Base-by-base conservation (phyloP, 1,284 basidiomycete species). In the Sporisorium iseilematis-ciliati region DNA sequence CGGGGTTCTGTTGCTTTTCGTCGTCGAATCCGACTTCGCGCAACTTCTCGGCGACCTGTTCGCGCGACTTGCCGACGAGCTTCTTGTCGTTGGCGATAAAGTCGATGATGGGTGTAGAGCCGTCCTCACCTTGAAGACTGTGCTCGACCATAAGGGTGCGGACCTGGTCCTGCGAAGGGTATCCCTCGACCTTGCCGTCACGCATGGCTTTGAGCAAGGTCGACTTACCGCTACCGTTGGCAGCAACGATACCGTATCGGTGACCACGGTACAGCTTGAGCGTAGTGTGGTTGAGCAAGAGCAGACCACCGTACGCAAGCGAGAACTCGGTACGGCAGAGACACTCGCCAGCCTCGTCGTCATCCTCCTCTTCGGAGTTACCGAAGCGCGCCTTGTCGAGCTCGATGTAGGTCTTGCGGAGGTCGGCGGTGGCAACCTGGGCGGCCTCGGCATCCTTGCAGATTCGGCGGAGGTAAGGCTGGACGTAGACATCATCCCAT, bases 61-160 rank as follows among this genome's bases (percentile, higher is more conserved):
- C 79, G 46, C 77, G 70, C 31, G 75, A 62, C 73, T 83, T 80
- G 72, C 78, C 75, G 51, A 70, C 49, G 12, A 65, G 64, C 45
- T 73, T 70, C 89, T 79, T 74, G 92, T 93, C 93, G 61, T 91
- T 88, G 31, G 92, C 90, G 79, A 97, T 91, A 85, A 96, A 97
- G 86, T 97, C 93, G 58, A 97, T 87, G 65, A 97, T 91, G 33
- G 91, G 89, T 59, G 91, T 79, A 4, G 91, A 91, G 14, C 89
- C 91, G 85, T 96, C 93, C 87, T 97, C 95, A 57, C 95, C 94
- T 87, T 97, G 95, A 20, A 97, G 88, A 49, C 93, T 91, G 87
- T 97, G 95, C 87, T 97, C 95, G 23, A 97, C 95, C 95, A 97
- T 97, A 78, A 96, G 90, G 78, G 92, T 93, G 51, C 92, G 90